phyloP scores from a whole-genome alignment of 2,329 filamentous ascomycete species.

The Aspergillus udagawae region DNA sequence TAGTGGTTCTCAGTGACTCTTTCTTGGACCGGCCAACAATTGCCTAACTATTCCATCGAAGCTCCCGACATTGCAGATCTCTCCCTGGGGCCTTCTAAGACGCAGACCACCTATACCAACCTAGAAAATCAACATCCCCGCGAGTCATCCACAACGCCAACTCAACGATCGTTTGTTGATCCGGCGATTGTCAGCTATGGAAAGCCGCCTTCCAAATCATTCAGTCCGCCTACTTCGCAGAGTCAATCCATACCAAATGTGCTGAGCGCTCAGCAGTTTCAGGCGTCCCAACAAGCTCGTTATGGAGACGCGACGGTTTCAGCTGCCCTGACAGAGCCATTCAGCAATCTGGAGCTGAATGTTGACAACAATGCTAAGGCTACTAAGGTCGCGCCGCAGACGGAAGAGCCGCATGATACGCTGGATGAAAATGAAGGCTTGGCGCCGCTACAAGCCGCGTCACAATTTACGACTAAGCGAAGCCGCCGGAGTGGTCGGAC shows the following conservation, averaged over 20 bases:
- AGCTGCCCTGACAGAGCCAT: slow-evolving; percentile 43
- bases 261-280: slow-evolving; percentile 12
- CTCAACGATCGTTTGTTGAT: slow-evolving; percentile 61
- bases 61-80: slow-evolving; percentile 58
- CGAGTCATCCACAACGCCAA: slow-evolving; percentile 25
- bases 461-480: slow-evolving; percentile 31
- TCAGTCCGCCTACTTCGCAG: slow-evolving; percentile 8
- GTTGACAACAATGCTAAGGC: slow-evolving; percentile 19
- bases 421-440: slow-evolving; percentile 16
- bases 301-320: slow-evolving; percentile 29
- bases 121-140: slow-evolving; percentile 14
- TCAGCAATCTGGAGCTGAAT: slow-evolving; percentile 39
- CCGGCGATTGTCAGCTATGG: slow-evolving; percentile 74
- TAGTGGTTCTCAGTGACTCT: slow-evolving; percentile 41
- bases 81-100: slow-evolving; percentile 21
- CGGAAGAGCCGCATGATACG: slow-evolving; percentile 16
- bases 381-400: slow-evolving; percentile 7
- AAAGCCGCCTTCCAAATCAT: slow-evolving; percentile 22
- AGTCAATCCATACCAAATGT: slow-evolving; percentile 24
- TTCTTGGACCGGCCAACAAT: slow-evolving; percentile 49
- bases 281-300: slow-evolving; percentile 14
- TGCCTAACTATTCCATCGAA: slow-evolving; percentile 54
- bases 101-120: slow-evolving; percentile 15
- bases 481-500: slow-evolving; percentile 46
- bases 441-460: slow-evolving; percentile 19